phyloP scores from a whole-genome alignment of 352 stramenopile genomes.

The Phytopythium helicoides region DNA sequence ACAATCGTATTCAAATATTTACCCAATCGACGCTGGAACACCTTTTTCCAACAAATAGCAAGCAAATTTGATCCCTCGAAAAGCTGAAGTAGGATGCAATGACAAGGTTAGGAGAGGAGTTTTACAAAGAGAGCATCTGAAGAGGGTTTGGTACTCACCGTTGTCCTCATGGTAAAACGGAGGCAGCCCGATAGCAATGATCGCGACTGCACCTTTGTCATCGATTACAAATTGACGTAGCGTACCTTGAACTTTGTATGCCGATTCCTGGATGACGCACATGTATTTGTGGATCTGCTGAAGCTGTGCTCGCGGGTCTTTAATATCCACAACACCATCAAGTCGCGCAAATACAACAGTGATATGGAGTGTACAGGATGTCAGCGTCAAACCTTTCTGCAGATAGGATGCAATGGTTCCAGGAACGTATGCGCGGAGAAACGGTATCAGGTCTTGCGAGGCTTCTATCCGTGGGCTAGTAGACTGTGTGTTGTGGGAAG shows the following conservation, averaged over 20 bases:
- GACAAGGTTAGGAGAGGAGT: not conserved
- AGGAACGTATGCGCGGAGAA: conserved; percentile 62
- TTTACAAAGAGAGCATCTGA: conserved; percentile 1
- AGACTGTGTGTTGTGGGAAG: not conserved
- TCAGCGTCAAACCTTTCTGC: conserved; percentile 60
- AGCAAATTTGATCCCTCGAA: conserved; percentile 65
- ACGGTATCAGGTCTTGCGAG: conserved; percentile 46
- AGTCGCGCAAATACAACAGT: conserved; percentile 76
- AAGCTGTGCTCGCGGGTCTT: conserved; percentile 33
- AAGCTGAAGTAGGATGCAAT: conserved; percentile 33
- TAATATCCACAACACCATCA: conserved; percentile 48
- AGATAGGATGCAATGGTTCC: conserved; percentile 68
- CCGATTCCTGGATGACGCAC: conserved; percentile 69
- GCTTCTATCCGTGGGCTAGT: not conserved
- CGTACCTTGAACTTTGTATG: conserved; percentile 77
- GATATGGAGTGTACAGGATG: conserved; percentile 63
- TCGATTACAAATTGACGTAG: conserved; percentile 87
- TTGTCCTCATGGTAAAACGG: conserved; percentile 89
- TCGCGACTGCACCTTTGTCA: conserved; percentile 81
- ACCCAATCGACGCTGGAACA: conserved; percentile 68
- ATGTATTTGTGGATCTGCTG: conserved; percentile 57
- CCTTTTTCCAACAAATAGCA: conserved; percentile 65
- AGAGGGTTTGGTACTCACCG: too few relatives aligned
- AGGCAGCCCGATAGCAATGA: conserved; percentile 70
- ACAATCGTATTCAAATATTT: not conserved